Evolutionary conservation across 176 grass and related monocot species (phyloP).

Genomic region (Triticum turgidum): DNA sequence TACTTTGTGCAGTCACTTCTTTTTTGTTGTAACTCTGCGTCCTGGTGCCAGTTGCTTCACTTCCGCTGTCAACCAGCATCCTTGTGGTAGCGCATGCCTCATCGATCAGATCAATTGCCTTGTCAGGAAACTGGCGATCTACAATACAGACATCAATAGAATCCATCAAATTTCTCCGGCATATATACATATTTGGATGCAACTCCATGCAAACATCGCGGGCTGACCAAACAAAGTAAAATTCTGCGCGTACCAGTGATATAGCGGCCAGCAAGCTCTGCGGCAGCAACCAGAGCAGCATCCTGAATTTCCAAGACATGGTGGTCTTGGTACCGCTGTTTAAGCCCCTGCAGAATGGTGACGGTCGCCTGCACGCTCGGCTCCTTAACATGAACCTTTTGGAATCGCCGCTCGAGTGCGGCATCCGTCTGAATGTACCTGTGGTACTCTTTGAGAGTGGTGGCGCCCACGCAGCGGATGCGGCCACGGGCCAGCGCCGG

Average conservation of each 20-base stretch:
- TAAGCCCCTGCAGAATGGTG: background rate
- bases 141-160: background rate
- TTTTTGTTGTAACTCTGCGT: background rate
- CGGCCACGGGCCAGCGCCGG: background rate
- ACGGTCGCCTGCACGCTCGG: background rate
- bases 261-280: background rate
- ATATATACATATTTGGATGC: too few species aligned
- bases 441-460: too few species aligned
- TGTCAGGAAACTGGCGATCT: background rate
- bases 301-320: background rate
- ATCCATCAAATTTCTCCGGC: background rate
- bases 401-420: background rate
- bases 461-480: background rate
- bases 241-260: background rate
- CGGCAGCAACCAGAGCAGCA: background rate
- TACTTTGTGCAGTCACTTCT: background rate
- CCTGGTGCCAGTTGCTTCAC: background rate
- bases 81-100: background rate
- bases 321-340: background rate
- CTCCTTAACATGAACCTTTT: background rate
- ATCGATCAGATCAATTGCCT: background rate
- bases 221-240: background rate
- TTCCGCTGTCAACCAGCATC: background rate
- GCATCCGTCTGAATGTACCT: too few species aligned
- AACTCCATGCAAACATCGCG: background rate